Conservation (phyloP, 345 rosid species). For the Ricinus communis region DNA sequence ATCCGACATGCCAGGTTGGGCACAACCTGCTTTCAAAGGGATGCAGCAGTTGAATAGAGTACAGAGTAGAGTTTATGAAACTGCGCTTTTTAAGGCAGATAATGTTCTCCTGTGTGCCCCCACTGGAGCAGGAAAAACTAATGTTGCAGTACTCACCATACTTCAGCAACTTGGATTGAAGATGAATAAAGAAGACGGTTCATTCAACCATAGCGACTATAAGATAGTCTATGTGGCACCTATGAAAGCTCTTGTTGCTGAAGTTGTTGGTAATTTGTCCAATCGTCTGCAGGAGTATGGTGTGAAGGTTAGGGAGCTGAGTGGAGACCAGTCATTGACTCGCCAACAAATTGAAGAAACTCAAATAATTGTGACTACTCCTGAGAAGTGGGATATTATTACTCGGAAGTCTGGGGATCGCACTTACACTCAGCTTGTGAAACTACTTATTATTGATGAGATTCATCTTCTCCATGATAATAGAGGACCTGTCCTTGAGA, state of each 20-base stretch:
- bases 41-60: slow-evolving; percentile 92
- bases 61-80: slow-evolving; percentile 84
- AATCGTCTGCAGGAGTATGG: slow-evolving; percentile 71
- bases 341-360: slow-evolving; percentile 96
- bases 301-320: slow-evolving; percentile 78
- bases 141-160: slow-evolving; percentile 93
- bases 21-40: slow-evolving; percentile 90
- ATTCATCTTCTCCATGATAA: slow-evolving; percentile 97
- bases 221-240: slow-evolving; percentile 99
- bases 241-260: slow-evolving; percentile 99
- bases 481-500: slow-evolving; percentile 97
- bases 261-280: slow-evolving; percentile 88
- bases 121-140: slow-evolving; percentile 97
- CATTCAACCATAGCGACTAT: slow-evolving; percentile 65
- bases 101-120: slow-evolving; percentile 95
- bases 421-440: slow-evolving; percentile 90
- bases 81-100: slow-evolving; percentile 74
- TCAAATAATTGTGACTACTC: slow-evolving; percentile 94
- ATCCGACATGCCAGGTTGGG: slow-evolving; percentile 87
- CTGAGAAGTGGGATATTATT: slow-evolving; percentile 97
- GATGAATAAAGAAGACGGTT: slow-evolving; percentile 63
- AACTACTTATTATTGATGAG: slow-evolving; percentile 87
- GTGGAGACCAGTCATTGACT: slow-evolving; percentile 91
- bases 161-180: slow-evolving; percentile 81
- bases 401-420: slow-evolving; percentile 99